Evolutionary conservation across 75 land plant genomes (phyloP).

Genomic region (Larix kaempferi): DNA sequence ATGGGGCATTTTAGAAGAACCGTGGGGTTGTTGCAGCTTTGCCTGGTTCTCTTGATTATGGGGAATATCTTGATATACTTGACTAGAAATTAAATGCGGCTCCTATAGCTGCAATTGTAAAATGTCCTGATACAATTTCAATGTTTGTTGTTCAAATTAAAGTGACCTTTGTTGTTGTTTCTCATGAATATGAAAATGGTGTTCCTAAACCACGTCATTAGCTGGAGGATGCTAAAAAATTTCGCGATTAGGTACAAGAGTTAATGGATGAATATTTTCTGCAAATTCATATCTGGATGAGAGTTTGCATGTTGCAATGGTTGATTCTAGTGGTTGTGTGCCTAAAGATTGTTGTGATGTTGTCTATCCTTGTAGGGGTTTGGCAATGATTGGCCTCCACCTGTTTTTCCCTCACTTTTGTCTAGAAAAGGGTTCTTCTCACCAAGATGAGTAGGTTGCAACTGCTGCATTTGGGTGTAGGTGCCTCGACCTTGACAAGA

Average conservation of each 20-base stretch:
- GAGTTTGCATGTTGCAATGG: conserved; percentile 1
- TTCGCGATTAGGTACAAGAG: background rate
- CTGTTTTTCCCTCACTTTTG: too few relatives aligned
- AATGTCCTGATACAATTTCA: too few relatives aligned
- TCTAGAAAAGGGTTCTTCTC: too few relatives aligned
- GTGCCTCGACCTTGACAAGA: background rate
- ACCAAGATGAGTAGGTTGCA: too few relatives aligned
- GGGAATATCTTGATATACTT: background rate
- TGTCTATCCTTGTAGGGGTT: background rate
- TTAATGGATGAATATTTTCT: background rate
- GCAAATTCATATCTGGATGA: background rate
- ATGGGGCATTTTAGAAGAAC: background rate
- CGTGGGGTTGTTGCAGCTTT: background rate
- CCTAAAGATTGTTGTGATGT: background rate
- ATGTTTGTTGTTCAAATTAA: too few relatives aligned
- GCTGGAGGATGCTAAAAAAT: background rate
- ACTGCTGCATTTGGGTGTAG: too few relatives aligned
- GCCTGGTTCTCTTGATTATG: background rate
- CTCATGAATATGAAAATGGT: conserved; percentile 4
- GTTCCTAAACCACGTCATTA: background rate
- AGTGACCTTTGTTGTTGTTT: conserved; percentile 3
- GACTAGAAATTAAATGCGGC: too few relatives aligned
- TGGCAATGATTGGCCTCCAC: background rate
- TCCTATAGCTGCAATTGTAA: background rate
- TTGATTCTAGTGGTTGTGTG: background rate